Evolutionary conservation across 2,329 filamentous ascomycete genomes (phyloP).

Genomic region (Stachybotrys elegans): DNA sequence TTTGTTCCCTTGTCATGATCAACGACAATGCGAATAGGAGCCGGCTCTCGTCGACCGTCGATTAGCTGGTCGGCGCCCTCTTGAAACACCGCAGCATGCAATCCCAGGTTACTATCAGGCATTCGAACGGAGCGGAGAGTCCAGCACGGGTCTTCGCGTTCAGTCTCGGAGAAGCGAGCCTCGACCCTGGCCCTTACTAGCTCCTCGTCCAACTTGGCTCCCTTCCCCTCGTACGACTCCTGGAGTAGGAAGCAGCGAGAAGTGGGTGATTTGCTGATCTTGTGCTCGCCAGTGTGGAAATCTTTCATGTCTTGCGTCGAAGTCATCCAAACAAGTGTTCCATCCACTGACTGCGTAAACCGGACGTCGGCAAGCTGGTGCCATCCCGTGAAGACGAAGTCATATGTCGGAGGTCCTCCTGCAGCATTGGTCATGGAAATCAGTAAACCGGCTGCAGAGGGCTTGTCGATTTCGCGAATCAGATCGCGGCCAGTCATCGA

Average conservation of each 20-base stretch:
- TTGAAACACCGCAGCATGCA: conserved; percentile 68
- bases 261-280: conserved; percentile 43
- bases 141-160: conserved; percentile 78
- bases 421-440: conserved; percentile 60
- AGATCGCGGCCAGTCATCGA: conserved; percentile 70
- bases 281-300: conserved; percentile 38
- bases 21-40: conserved; percentile 66
- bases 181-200: conserved; percentile 82
- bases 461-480: conserved; percentile 79
- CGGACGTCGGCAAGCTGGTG: conserved; percentile 64
- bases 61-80: conserved; percentile 58
- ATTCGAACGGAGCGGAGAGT: conserved; percentile 66
- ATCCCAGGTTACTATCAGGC: conserved; percentile 52
- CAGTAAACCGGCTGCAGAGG: conserved; percentile 58
- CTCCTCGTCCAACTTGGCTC: conserved; percentile 74
- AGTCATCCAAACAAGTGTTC: conserved; percentile 62
- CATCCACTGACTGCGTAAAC: conserved; percentile 66
- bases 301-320: conserved; percentile 58
- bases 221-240: conserved; percentile 73
- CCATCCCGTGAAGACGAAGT: conserved; percentile 72
- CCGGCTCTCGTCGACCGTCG: conserved; percentile 62
- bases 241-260: conserved; percentile 67
- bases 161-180: conserved; percentile 74
- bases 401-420: conserved; percentile 57
- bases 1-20: conserved; percentile 65